Conservation (phyloP, 2,329 filamentous ascomycete genomes). For the Aspergillus sojae region DNA sequence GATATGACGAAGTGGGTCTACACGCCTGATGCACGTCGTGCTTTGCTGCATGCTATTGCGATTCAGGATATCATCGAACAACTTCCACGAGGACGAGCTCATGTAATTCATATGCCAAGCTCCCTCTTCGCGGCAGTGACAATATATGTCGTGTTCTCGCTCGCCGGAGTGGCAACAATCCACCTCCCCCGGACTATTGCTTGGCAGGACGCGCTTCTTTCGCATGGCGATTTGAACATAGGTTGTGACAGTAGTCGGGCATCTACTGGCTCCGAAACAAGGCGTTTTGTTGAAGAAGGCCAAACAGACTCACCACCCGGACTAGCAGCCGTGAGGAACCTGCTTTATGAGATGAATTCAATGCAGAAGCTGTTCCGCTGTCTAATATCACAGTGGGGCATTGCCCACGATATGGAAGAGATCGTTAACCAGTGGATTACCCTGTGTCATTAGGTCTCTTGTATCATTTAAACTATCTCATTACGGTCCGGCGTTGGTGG, state of each 20-base stretch:
- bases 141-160: conserved; percentile 45
- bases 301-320: conserved; percentile 23
- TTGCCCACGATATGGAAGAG: conserved; percentile 50
- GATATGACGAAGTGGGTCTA: conserved; percentile 44
- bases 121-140: conserved; percentile 49
- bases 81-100: conserved; percentile 47
- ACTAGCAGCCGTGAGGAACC: conserved; percentile 37
- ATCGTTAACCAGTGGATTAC: conserved; percentile 49
- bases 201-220: conserved; percentile 46
- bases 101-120: conserved; percentile 50
- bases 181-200: conserved; percentile 42
- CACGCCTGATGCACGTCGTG: conserved; percentile 43
- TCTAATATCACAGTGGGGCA: conserved; percentile 49
- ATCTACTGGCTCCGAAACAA: conserved; percentile 38
- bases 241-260: conserved; percentile 28
- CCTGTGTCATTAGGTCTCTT: conserved; percentile 39
- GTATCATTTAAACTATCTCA: background rate
- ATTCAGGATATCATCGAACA: conserved; percentile 52
- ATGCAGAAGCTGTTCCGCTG: conserved; percentile 52
- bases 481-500: background rate
- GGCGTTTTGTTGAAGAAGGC: conserved; percentile 40
- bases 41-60: conserved; percentile 47
- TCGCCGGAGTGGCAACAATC: conserved; percentile 42
- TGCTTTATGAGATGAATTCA: conserved; percentile 52
- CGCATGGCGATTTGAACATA: conserved; percentile 32